Evolutionary conservation across 2,329 filamentous ascomycete species (phyloP), one percentile per base, ranked within the genome.

Genomic region (Pyrenophora seminiperda): DNA sequence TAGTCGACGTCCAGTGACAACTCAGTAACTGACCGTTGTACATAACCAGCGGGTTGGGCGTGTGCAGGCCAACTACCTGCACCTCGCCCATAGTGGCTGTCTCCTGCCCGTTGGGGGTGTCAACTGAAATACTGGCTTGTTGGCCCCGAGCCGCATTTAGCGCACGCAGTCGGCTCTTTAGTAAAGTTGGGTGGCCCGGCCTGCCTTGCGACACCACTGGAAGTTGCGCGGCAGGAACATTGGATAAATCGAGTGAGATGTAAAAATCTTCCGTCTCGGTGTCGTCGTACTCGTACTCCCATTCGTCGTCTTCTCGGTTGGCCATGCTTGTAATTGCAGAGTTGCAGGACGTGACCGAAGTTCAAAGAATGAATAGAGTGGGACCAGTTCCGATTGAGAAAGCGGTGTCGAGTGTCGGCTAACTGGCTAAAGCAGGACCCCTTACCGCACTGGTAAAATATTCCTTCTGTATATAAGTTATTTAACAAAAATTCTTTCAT

Each of bases 21-120:
- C 84, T 85, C 68, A 92, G 94, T 17, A 95, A 77, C 54, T 87
- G 83, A 22, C 88, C 89, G 50, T 87, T 82, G 73, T 95, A 95
- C 17, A 88, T 88, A 51, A 96, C 81, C 20, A 96, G 77, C 0
- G 93, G 93, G 40, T 89, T 87, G 2, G 76, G 66, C 1, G 87
- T 87, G 71, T 96, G 88, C 3, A 97, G 79, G 20, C 90, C 91
- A n/a, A 94, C 78, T 41, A 97, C 86, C 66, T 96, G 91, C 5
- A 96, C 82, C 38, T 74, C 70, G 36, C 77, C 72, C 33, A 65
- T 49, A 19, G 63, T 50, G 27, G 52, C 42, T 50, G 52, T 39
- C 4, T 50, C 37, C 14, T 63, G 56, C 7, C 53, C 50, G 31
- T 50, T 51, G 15, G 49, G 38, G 36, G 34, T 46, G 7, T 62